Base-by-base conservation (phyloP, 208 protist species). In the Phytomonas sp. region DNA sequence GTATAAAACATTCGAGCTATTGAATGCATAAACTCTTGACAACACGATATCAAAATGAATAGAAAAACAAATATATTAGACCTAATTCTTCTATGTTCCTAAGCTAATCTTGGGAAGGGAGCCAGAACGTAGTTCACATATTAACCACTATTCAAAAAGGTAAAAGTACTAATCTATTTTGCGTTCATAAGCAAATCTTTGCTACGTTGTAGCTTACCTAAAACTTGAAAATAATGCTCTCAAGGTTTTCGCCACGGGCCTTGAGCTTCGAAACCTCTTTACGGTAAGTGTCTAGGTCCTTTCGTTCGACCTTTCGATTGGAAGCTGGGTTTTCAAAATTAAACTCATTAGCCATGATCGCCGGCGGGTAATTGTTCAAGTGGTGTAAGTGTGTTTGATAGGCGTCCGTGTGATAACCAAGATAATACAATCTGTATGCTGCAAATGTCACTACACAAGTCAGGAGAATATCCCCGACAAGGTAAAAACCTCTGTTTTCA, bases 261-360 rank as follows among this genome's bases (percentile, higher is more conserved):
- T 83, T 90, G 68, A 77, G 84, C 12, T 66, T 70, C 23, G 86
- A 80, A 23, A 91, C 84, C n/a, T 79, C 80, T 49, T 91, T 78
- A 52, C 91, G 81, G 66, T 95, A 95, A 42, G 73, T 73, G 69
- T 95, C 87, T 29, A 93, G 71, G 29, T 84, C 72, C 60, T 77
- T 73, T 33, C 87, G 78, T 6, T 78, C 71, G 10, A 95, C 79
- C 8, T 64, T 86, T 42, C 91, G 83, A 73, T 95, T 95, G 31
- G 80, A 82, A 49, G 72, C 74, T 2, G 62, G 19, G 42, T 92
- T 78, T 19, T 76, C 73, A 63, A 95, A 95, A 73, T 93, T 84
- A 60, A 95, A 95, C 16, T 94, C 85, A 74, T 95, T 92, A 0
- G 91, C 91, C 59, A 95, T 85, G 67, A 95, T 91, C 10, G 91